Conservation (phyloP, 2,329 filamentous ascomycete genomes). For the Cercospora zeina region DNA sequence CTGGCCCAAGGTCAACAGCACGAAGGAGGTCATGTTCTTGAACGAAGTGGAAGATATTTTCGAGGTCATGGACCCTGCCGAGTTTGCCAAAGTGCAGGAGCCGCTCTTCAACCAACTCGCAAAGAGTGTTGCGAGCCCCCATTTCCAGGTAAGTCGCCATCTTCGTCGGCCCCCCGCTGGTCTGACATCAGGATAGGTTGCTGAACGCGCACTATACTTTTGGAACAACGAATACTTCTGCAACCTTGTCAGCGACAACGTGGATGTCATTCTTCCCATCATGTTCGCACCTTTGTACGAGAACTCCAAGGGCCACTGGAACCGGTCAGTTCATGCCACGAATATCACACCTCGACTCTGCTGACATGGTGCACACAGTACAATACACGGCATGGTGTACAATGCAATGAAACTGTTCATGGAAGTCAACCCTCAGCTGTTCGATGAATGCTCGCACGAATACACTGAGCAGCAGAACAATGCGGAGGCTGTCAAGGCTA, state of each 20-base stretch:
- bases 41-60: slow-evolving; percentile 99
- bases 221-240: slow-evolving; percentile 99
- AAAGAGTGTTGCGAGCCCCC: slow-evolving; percentile 95
- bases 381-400: slow-evolving; percentile 99
- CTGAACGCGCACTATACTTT: slow-evolving; percentile 95
- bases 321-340: slow-evolving; percentile 64
- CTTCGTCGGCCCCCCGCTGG: neutral
- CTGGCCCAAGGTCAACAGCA: slow-evolving; percentile 99
- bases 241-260: slow-evolving; percentile 97
- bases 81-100: slow-evolving; percentile 98
- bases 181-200: slow-evolving; percentile 59
- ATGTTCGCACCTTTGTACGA: slow-evolving; percentile 99
- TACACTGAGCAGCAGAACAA: slow-evolving; percentile 96
- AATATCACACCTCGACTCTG: no score
- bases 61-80: slow-evolving; percentile 97
- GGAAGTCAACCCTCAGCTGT: slow-evolving; percentile 98
- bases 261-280: slow-evolving; percentile 95
- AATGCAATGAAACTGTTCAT: slow-evolving; percentile 99
- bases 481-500: slow-evolving; percentile 77
- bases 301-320: slow-evolving; percentile 99
- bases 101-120: slow-evolving; percentile 95
- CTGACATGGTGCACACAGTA: slow-evolving; percentile 57
- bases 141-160: slow-evolving; percentile 71
- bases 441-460: slow-evolving; percentile 97
- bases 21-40: slow-evolving; percentile 99